Base-by-base conservation (phyloP, 345 rosid species). In the Pistacia vera region DNA sequence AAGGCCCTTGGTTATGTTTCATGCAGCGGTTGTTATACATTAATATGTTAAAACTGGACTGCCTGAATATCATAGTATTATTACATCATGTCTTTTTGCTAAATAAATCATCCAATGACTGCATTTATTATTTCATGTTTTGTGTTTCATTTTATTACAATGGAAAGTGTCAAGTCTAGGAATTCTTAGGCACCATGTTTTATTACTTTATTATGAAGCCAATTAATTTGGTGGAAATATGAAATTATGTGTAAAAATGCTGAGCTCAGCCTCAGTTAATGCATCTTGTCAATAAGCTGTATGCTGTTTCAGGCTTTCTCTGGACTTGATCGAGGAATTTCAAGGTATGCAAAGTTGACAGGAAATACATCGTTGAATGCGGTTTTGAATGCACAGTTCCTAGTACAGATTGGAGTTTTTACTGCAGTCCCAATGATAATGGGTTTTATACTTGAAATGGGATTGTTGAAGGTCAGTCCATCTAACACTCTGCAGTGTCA, bases 341-440 rank as follows among this genome's bases (percentile, higher is more conserved):
- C 92, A 57, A 61, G 1, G 13, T 52, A 73, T 75, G 99, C 98
- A 60, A 86, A 79, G 78, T 62, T 74, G 28, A 78, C 68, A 5
- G 98, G 97, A 70, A 96, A 92, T 81, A 90, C 93, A 75, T 96
- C 99, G 38, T 78, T 96, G 82, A 88, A 96, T 89, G 91, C 99
- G 48, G 99, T 86, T 77, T 77, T 96, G 75, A 96, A 96, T 88
- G 85, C 98, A 49, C 99, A 96, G 79, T 96, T 96, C 87, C 85
- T 96, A 90, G 94, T 93, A 78, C 99, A 96, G 87, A 96, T 96
- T 72, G 99, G 99, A 75, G 75, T 96, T 86, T 96, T 96, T 79
- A 96, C 99, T 11, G 99, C 99, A 2, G 95, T 96, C 62, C 99
- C 99, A 64, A 96, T 96, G 99, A 79, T 96, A 78, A 91, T 96